These are phyloP conservation scores for Aspergillus aculeatus DNA, from an alignment of 2,329 filamentous ascomycete species.

Conservation along the genomic window DNA sequence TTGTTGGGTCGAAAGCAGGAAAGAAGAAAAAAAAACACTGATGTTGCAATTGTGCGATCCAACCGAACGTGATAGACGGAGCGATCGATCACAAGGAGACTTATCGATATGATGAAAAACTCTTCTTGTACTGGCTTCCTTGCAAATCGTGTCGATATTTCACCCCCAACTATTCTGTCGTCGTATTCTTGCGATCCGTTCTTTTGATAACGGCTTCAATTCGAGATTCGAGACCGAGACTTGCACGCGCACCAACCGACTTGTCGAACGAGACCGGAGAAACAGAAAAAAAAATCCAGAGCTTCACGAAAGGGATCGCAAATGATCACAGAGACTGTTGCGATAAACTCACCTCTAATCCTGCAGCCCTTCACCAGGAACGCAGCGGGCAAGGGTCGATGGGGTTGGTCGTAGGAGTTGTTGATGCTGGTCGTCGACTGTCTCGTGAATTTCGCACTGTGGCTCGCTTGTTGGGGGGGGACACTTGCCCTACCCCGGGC, in stretches of 20 bases:
- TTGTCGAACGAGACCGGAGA: not conserved
- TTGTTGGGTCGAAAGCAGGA: not conserved
- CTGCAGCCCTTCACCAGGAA: conserved; percentile 48
- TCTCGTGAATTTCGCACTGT: conserved; percentile 46
- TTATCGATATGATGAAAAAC: not conserved
- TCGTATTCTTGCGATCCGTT: not conserved
- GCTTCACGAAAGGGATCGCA: conserved; percentile 18
- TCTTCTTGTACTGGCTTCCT: not conserved
- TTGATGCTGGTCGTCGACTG: conserved; percentile 40
- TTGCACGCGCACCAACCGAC: conserved; percentile 6
- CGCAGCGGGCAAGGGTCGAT: conserved; percentile 42
- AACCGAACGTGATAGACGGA: not conserved
- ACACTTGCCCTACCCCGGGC: conserved; percentile 38
- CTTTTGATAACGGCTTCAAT: not conserved
- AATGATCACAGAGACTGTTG: conserved; percentile 14
- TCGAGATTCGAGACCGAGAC: not conserved
- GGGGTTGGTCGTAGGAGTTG: conserved; percentile 37
- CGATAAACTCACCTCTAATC: conserved; percentile 43
- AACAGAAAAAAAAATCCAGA: conserved; percentile 15
- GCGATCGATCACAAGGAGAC: not conserved
- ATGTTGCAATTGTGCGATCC: not conserved
- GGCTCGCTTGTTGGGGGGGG: conserved; percentile 42
- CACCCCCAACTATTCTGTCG: not conserved
- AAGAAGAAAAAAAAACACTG: not conserved
- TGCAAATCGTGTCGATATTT: not conserved